A percentile compares a stretch with the other conserved stretches of the same genome.
Evolutionary conservation across 139 green algal species (phyloP).

Genomic region (Dunaliella primolecta): DNA sequence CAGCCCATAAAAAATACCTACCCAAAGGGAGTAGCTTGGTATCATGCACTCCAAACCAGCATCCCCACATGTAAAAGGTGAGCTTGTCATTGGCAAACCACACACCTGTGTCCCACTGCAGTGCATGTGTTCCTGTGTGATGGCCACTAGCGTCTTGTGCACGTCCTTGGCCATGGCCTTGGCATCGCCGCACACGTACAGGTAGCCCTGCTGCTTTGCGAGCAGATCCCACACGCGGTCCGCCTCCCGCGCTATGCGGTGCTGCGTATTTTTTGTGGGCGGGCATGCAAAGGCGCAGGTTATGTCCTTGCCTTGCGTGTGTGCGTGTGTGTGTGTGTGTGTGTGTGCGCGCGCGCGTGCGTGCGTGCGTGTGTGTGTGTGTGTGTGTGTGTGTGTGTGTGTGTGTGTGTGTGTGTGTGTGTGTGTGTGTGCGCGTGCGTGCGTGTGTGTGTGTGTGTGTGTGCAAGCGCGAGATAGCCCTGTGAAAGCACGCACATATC

Average conservation of each 20-base stretch:
- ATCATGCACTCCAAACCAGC: too few species aligned
- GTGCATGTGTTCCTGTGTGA: slow-evolving; percentile 43
- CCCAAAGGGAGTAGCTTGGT: too few species aligned
- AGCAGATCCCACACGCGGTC: slow-evolving; percentile 38
- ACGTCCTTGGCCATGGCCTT: slow-evolving; percentile 96
- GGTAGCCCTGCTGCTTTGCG: slow-evolving; percentile 35
- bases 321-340: background rate
- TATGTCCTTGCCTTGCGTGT: too few species aligned
- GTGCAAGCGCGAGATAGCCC: background rate
- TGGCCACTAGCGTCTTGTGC: slow-evolving; percentile 67
- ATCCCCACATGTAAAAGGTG: background rate
- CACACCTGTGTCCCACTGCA: slow-evolving; percentile 31
- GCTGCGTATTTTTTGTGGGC: too few species aligned
- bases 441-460: background rate
- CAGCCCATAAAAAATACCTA: background rate
- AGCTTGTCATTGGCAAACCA: too few species aligned
- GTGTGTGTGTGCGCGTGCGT: background rate
- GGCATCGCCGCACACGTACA: slow-evolving; percentile 97
- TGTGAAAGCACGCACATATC: too few species aligned
- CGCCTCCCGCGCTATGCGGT: slow-evolving; percentile 23
- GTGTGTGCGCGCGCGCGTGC: background rate
- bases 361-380: background rate
- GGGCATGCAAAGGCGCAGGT: too few species aligned
- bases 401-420: background rate
- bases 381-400: background rate